Conservation (phyloP, 2,329 filamentous ascomycete species). For the Fonsecaea pedrosoi region DNA sequence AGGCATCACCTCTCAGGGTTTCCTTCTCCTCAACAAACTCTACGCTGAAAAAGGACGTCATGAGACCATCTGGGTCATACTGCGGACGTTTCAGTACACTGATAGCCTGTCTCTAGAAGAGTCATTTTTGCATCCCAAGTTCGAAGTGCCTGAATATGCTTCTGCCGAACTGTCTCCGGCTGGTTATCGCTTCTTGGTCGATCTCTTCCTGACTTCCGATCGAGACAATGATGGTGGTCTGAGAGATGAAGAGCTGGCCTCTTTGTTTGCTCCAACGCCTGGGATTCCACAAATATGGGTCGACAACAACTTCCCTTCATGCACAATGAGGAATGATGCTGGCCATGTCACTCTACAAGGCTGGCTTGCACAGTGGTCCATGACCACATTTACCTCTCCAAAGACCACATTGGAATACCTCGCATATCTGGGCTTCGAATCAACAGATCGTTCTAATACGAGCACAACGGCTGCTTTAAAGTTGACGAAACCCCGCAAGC, state of each 20-base stretch:
- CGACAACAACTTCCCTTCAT: slow-evolving; percentile 87
- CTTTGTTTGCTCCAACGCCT: slow-evolving; percentile 90
- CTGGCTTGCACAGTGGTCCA: slow-evolving; percentile 99
- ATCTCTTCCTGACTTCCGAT: slow-evolving; percentile 92
- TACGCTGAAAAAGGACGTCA: slow-evolving; percentile 97
- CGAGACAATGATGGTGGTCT: slow-evolving; percentile 97
- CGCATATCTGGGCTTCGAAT: slow-evolving; percentile 93
- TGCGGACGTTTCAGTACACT: slow-evolving; percentile 94
- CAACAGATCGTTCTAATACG: slow-evolving; percentile 71
- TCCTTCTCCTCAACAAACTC: slow-evolving; percentile 89
- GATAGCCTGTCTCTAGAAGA: slow-evolving; percentile 93
- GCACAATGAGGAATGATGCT: slow-evolving; percentile 92
- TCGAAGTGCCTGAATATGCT: slow-evolving; percentile 89
- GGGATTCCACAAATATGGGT: slow-evolving; percentile 86
- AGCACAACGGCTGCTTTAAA: slow-evolving; percentile 85
- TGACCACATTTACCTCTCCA: slow-evolving; percentile 97
- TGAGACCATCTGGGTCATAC: slow-evolving; percentile 97
- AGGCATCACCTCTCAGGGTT: slow-evolving; percentile 82
- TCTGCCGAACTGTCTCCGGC: slow-evolving; percentile 93
- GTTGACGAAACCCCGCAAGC: slow-evolving; percentile 88
- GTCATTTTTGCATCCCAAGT: slow-evolving; percentile 87
- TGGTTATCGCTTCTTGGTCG: slow-evolving; percentile 96
- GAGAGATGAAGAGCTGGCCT: slow-evolving; percentile 81
- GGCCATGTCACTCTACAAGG: slow-evolving; percentile 95
- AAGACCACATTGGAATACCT: slow-evolving; percentile 96